Percentiles rank a stretch among this genome's conserved stretches.
Evolutionary conservation across 2,329 filamentous ascomycete species (phyloP).

Genomic region (Venturia carpophila): DNA sequence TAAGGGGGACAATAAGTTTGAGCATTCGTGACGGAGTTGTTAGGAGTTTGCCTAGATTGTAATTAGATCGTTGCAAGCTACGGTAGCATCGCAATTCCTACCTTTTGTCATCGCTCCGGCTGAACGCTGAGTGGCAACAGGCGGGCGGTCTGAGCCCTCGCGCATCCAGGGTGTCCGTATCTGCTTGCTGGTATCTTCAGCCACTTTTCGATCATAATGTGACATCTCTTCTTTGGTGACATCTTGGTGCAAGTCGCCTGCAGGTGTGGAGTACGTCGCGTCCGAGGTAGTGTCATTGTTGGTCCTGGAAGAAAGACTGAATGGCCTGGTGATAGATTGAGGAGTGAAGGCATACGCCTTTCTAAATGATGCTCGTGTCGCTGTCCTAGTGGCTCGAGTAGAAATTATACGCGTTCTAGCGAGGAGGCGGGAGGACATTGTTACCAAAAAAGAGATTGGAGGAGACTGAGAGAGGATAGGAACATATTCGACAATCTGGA

Average conservation of each 20-base stretch:
- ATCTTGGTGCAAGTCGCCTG: constrained; percentile 36
- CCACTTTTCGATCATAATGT: constrained; percentile 37
- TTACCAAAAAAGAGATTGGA: background rate
- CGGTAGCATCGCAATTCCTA: constrained; percentile 24
- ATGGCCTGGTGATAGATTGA: background rate
- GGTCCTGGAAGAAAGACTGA: background rate
- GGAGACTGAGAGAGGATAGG: background rate
- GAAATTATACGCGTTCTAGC: background rate
- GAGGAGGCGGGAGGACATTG: background rate
- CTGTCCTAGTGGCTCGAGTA: background rate
- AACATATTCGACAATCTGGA: background rate
- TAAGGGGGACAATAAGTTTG: constrained; percentile 71
- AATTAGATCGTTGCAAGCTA: background rate
- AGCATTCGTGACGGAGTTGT: constrained; percentile 74
- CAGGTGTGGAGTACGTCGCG: constrained; percentile 28
- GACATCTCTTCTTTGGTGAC: constrained; percentile 39
- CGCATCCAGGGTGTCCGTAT: constrained; percentile 59
- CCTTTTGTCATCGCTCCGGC: constrained; percentile 59
- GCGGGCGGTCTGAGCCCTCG: constrained; percentile 51
- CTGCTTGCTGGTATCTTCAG: constrained; percentile 47
- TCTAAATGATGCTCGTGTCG: background rate
- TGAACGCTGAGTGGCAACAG: constrained; percentile 43
- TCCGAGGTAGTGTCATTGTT: constrained; percentile 2
- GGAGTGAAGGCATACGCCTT: background rate
- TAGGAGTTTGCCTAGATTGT: constrained; percentile 59